phyloP scores from a whole-genome alignment of 805 yeast genomes.

The Candida germanica region DNA sequence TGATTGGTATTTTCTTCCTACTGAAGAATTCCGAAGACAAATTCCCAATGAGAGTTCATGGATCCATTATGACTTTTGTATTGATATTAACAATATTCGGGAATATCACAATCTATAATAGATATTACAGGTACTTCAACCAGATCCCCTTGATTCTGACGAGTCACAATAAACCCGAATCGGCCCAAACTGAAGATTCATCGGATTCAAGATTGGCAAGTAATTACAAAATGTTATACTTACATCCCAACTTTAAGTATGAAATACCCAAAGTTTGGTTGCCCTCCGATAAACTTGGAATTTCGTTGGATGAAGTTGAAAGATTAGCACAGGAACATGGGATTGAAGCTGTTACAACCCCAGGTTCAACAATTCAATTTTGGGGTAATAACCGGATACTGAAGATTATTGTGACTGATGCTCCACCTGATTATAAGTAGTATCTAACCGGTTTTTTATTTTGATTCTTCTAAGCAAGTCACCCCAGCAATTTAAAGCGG shows the following conservation, averaged over 20 bases:
- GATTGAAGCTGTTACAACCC: constrained; percentile 20
- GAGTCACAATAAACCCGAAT: constrained; percentile 2
- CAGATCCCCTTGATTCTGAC: constrained; percentile 20
- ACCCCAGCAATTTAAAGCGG: constrained; percentile 15
- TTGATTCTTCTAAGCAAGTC: constrained; percentile 14
- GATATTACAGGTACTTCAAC: constrained; percentile 32
- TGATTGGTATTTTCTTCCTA: constrained; percentile 72
- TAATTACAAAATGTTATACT: constrained; percentile 22
- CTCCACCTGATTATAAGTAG: constrained; percentile 28
- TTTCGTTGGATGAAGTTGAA: constrained; percentile 6
- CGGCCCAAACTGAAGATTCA: neutral
- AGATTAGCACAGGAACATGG: constrained; percentile 5
- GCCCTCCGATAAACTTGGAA: constrained; percentile 32
- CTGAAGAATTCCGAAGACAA: constrained; percentile 48
- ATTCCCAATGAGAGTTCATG: constrained; percentile 46
- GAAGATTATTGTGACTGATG: constrained; percentile 21
- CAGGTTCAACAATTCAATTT: constrained; percentile 23
- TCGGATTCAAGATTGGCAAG: neutral
- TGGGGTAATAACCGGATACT: constrained; percentile 10
- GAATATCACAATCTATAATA: constrained; percentile 50
- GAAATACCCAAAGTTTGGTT: constrained; percentile 39
- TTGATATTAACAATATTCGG: constrained; percentile 53
- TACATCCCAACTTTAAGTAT: constrained; percentile 38
- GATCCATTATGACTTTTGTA: constrained; percentile 49
- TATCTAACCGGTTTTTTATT: constrained; percentile 16